phyloP scores from a whole-genome alignment of 352 stramenopile species.

The Pythium sukuiense region DNA sequence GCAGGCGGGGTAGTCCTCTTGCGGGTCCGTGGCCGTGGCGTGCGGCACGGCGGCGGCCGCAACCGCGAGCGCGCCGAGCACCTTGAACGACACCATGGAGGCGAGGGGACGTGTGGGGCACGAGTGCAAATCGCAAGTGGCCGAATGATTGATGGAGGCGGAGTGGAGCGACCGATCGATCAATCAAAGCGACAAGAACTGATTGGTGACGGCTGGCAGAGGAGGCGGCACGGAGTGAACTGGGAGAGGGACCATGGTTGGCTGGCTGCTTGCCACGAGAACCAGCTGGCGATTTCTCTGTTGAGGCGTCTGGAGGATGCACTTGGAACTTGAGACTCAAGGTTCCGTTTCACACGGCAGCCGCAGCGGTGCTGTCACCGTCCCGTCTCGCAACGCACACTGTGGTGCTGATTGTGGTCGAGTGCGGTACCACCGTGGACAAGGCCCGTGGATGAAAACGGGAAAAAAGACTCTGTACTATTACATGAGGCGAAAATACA shows the following conservation, averaged over 20 bases:
- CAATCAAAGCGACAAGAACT: background rate
- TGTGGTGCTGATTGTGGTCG: too few species aligned
- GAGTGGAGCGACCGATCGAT: background rate
- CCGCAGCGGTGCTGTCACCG: too few species aligned
- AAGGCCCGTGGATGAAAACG: too few species aligned
- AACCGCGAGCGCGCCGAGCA: slow-evolving; percentile 9
- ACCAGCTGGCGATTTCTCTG: background rate
- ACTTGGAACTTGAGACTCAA: too few species aligned
- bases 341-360: too few species aligned
- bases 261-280: background rate
- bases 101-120: slow-evolving; percentile 7
- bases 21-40: slow-evolving; percentile 40
- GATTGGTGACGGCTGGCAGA: background rate
- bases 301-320: background rate
- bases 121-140: slow-evolving; percentile 17
- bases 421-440: too few species aligned
- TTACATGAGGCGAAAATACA: too few species aligned
- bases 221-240: background rate
- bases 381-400: too few species aligned
- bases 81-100: slow-evolving; percentile 21
- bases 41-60: slow-evolving; percentile 25
- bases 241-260: slow-evolving; percentile 6
- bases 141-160: background rate
- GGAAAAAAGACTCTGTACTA: too few species aligned
- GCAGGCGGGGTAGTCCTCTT: slow-evolving; percentile 60